Percentiles rank a stretch among this genome's conserved stretches.
These are phyloP conservation scores for Passiflora organensis DNA, from an alignment of 345 rosid species.

Conservation along the genomic window DNA sequence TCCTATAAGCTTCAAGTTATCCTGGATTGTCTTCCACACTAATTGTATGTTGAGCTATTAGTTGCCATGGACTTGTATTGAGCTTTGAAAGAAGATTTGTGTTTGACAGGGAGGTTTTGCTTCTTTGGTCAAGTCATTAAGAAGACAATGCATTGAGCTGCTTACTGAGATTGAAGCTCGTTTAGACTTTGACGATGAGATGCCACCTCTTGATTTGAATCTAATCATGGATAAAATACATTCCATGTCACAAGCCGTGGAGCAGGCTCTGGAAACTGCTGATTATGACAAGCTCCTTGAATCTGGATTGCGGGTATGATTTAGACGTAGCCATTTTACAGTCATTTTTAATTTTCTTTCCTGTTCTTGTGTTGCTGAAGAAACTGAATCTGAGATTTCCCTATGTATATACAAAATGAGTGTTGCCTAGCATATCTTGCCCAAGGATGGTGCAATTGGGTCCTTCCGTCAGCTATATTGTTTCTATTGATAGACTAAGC, in stretches of 20 bases:
- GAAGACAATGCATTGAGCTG: slow-evolving; percentile 76
- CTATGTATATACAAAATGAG: too few relatives aligned
- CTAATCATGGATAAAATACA: slow-evolving; percentile 45
- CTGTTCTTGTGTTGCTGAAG: slow-evolving; percentile 1
- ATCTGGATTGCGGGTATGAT: slow-evolving; percentile 77
- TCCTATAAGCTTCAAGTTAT: slow-evolving; percentile 2
- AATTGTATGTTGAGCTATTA: neutral
- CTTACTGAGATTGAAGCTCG: slow-evolving; percentile 96
- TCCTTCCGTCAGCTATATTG: too few relatives aligned
- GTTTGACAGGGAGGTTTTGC: slow-evolving; percentile 80
- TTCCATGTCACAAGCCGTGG: slow-evolving; percentile 61
- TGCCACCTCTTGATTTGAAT: slow-evolving; percentile 68
- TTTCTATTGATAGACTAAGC: too few relatives aligned
- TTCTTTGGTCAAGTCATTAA: slow-evolving; percentile 67
- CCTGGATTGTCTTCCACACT: neutral
- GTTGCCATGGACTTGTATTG: neutral
- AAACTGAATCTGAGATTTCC: neutral
- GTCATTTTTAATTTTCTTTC: neutral
- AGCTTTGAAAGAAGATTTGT: slow-evolving; percentile 2
- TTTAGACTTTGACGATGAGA: slow-evolving; percentile 88
- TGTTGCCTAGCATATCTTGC: too few relatives aligned
- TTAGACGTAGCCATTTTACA: neutral
- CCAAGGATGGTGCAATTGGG: too few relatives aligned
- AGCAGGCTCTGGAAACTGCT: slow-evolving; percentile 76
- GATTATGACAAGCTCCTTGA: slow-evolving; percentile 89